Conservation (phyloP, 805 yeast genomes). For the Kodamaea restingae region DNA sequence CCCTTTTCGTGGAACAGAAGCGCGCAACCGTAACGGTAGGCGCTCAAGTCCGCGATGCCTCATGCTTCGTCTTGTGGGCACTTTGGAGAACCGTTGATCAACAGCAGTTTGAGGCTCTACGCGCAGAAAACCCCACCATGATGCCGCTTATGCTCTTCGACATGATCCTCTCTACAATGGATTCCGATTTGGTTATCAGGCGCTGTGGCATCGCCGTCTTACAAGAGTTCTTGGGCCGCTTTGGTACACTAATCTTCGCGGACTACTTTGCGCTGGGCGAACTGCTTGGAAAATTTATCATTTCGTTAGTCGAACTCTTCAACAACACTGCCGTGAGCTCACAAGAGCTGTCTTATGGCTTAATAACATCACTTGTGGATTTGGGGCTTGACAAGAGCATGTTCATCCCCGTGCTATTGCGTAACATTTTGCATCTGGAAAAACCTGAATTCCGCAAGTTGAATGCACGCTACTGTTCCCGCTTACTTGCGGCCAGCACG, state of each 20-base stretch:
- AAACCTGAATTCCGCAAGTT: slow-evolving; percentile 37
- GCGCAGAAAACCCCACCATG: slow-evolving; percentile 8
- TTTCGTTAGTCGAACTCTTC: slow-evolving; percentile 55
- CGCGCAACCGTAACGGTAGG: slow-evolving; percentile 53
- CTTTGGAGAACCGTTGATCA: slow-evolving; percentile 40
- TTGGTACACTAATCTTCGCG: slow-evolving; percentile 43
- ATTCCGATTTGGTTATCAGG: slow-evolving; percentile 67
- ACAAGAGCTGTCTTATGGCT: slow-evolving; percentile 14
- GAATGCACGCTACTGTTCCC: slow-evolving; percentile 31
- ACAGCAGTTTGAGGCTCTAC: not conserved
- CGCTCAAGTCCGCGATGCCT: slow-evolving; percentile 73
- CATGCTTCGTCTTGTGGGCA: slow-evolving; percentile 85
- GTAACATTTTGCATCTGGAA: slow-evolving; percentile 33
- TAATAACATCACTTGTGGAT: slow-evolving; percentile 15
- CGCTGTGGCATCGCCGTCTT: slow-evolving; percentile 83
- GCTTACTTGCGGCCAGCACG: not conserved
- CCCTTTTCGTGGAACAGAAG: slow-evolving; percentile 56
- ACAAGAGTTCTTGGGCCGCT: slow-evolving; percentile 82
- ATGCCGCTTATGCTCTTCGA: slow-evolving; percentile 24
- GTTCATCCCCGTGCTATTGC: slow-evolving; percentile 30
- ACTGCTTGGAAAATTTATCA: slow-evolving; percentile 31
- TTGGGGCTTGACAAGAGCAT: slow-evolving; percentile 23
- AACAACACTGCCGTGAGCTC: slow-evolving; percentile 38
- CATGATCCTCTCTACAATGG: slow-evolving; percentile 58
- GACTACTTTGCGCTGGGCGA: slow-evolving; percentile 7